Percentiles rank a stretch among this genome's conserved stretches.
phyloP scores from a whole-genome alignment of 2,329 filamentous ascomycete genomes.

The Sporothrix pallida region DNA sequence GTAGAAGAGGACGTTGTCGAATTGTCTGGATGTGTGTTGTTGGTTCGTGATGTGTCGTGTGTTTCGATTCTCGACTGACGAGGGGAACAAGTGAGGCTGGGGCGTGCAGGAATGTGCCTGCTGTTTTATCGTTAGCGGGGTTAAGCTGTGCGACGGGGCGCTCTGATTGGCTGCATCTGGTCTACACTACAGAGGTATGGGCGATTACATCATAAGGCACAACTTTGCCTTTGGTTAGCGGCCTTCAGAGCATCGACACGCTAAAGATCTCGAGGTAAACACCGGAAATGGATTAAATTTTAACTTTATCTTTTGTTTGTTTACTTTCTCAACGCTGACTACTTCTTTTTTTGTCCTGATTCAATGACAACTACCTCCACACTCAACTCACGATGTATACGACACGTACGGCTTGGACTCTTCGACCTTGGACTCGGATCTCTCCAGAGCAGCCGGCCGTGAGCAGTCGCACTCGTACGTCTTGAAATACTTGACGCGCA shows the following conservation, averaged over 20 bases:
- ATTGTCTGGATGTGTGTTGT: neutral
- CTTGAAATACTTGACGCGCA: constrained; percentile 4
- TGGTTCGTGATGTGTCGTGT: neutral
- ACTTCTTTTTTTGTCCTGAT: too few relatives aligned
- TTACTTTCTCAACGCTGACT: neutral
- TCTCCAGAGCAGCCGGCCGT: neutral
- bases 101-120: neutral
- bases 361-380: neutral
- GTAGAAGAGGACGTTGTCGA: too few relatives aligned
- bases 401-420: neutral
- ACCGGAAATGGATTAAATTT: neutral
- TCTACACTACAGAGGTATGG: neutral
- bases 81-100: constrained; percentile 20
- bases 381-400: too few relatives aligned
- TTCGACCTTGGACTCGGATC: neutral
- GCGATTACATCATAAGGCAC: constrained; percentile 20
- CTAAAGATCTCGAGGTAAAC: neutral
- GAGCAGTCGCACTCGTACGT: constrained; percentile 8
- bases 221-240: neutral
- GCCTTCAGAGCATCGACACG: neutral
- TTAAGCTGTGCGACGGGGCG: neutral
- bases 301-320: too few relatives aligned
- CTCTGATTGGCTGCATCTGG: neutral
- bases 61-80: neutral
- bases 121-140: constrained; percentile 26